Evolutionary conservation across 2,329 filamentous ascomycete species (phyloP), one percentile per base, ranked within the genome.

Genomic region (Emydomyces testavorans): DNA sequence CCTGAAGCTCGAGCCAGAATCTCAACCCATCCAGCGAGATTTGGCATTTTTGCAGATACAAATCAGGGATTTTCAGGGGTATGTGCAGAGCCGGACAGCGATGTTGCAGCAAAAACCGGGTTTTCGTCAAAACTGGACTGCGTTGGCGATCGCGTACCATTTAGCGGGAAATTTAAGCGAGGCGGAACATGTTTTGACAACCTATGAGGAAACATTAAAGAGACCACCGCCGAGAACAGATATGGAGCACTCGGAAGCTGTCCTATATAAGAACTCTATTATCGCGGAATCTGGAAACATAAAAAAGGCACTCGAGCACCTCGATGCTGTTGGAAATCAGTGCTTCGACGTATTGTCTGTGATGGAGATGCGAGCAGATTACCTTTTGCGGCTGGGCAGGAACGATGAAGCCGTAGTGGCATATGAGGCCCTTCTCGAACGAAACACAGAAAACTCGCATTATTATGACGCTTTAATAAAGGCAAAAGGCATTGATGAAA

Each of bases 31-130:
- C 59, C 86, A 94, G 66, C 80, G 92, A 55, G 93, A 98, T 62
- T 74, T 98, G 52, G 90, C 92, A 43, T 78, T 93, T 52, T 77
- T 98, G 51, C 92, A 98, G 71, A 78, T 94, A 57, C 92, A 98
- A 71, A 95, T 94, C 79, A 82, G 92, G 58, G 92, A 98, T 70
- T 96, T 89, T 67, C 77, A 83, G 55, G 92, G 92, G 46, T 96
- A 96, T 63, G 79, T 95, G 55, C 82, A 90, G 65, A 96, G 87
- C 68, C 79, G 92, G 57, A 82, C 78, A 53, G 75, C 82, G 48
- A 96, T 98, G 83, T 75, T 98, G 55, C 83, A 92, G 64, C 80
- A 85, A 37, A 80, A 85, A 50, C 85, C 92, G 1, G 79, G 82
- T 54, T 62, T 92, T 52, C 78, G 93, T 56, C 86, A 93, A 69